These are phyloP conservation scores for Boletus sensibilis DNA, from an alignment of 768 basidiomycete species.

Conservation along the genomic window DNA sequence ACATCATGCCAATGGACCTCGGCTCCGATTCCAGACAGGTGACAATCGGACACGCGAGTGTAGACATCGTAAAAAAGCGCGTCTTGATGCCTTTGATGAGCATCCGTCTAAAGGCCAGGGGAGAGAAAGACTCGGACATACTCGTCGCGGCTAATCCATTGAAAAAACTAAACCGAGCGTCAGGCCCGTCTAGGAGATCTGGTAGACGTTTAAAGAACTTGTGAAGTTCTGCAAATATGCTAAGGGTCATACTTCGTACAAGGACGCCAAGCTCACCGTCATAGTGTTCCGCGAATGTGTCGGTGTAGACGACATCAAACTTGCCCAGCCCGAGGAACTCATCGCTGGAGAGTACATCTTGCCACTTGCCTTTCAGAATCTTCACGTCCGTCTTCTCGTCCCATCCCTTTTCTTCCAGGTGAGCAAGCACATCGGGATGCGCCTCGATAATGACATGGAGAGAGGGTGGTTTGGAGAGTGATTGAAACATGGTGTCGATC, in stretches of 20 bases:
- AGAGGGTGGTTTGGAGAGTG: slow-evolving; percentile 53
- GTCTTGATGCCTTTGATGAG: slow-evolving; percentile 47
- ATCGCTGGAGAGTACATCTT: slow-evolving; percentile 69
- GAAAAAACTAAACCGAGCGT: slow-evolving; percentile 91
- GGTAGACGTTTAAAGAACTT: slow-evolving; percentile 82
- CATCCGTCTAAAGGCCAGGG: background rate
- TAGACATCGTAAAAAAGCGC: slow-evolving; percentile 89
- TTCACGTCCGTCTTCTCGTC: slow-evolving; percentile 71
- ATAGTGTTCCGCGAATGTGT: slow-evolving; percentile 91
- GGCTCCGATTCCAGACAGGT: slow-evolving; percentile 81
- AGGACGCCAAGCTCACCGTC: slow-evolving; percentile 39
- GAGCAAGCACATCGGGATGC: slow-evolving; percentile 84
- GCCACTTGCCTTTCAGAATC: slow-evolving; percentile 91
- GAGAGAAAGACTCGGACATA: slow-evolving; percentile 36
- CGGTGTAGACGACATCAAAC: slow-evolving; percentile 89
- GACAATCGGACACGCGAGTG: slow-evolving; percentile 78
- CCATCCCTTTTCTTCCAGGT: slow-evolving; percentile 80
- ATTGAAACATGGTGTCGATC: slow-evolving; percentile 85
- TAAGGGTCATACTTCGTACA: background rate
- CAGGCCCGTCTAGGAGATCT: slow-evolving; percentile 67
- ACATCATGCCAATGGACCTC: slow-evolving; percentile 81
- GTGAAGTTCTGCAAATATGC: slow-evolving; percentile 51
- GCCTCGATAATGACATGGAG: slow-evolving; percentile 92
- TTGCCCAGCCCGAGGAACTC: slow-evolving; percentile 63
- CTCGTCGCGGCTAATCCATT: slow-evolving; percentile 96